Evolutionary conservation across 1,139 yeast species (phyloP), one percentile per base, ranked within the genome.

Genomic region (Pichia terricola): DNA sequence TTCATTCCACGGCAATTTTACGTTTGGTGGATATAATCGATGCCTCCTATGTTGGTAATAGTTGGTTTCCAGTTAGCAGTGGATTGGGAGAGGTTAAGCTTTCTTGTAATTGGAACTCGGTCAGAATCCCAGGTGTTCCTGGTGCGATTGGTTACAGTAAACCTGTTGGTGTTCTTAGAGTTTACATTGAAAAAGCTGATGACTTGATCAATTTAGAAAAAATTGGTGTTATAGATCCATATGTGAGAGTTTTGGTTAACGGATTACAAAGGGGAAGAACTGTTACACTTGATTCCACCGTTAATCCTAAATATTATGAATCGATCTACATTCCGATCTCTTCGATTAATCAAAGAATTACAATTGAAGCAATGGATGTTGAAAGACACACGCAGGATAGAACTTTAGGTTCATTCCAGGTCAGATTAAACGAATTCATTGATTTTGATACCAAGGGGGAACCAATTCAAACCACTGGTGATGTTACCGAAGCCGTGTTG

Each of bases 221-320:
- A 45, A 73, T 91, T 48, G 97, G 97, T 48, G 85, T 80, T 58
- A 79, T 88, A 59, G 97, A 91, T 64, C 98, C 99, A 37, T 91
- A 91, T 60, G 78, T 80, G 22, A 79, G 95, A 58, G 69, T 89
- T 11, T 66, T 87, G 58, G 73, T 87, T 39, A 88, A 87, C 59
- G 91, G 91, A 43, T 71, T 77, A 57, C 79, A 77, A 54, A 78
- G 79, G 59, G 85, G 81, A 32, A 76, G 97, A 63, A 91, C 97
- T 3, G 70, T 75, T 42, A 76, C 84, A n/a, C 62, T 71, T 45
- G 80, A 77, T 27, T 75, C 82, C 26, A 78, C 86, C 3, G 69
- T 81, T 56, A 70, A 82, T 52, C 98, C 99, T 11, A 77, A 78
- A 9, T 94, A 89, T 86, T 80, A 88, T 59, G 91, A 88, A 62